A percentile compares a stretch with the other conserved stretches of the same genome.
These are phyloP conservation scores for Cucumis hystrix DNA, from an alignment of 306 rosid genomes.

Conservation along the genomic window DNA sequence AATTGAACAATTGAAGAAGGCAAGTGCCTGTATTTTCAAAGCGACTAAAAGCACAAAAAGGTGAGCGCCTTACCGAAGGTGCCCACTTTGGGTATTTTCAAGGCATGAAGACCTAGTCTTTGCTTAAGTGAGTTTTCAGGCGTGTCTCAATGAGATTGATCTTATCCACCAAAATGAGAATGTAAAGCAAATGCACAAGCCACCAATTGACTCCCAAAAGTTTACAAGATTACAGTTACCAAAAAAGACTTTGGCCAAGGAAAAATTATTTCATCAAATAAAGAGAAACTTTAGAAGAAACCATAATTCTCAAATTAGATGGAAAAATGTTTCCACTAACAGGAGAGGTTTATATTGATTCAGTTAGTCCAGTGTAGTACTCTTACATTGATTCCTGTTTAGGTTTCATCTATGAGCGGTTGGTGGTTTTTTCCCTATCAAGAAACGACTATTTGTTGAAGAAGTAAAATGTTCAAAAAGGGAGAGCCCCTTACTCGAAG, in stretches of 20 bases:
- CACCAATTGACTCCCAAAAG: not conserved
- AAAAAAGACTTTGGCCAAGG: not conserved
- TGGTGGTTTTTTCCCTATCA: not conserved
- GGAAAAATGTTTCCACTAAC: not conserved
- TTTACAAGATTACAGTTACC: not conserved
- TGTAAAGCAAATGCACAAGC: not conserved
- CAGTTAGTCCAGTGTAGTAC: not conserved
- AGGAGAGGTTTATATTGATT: not conserved
- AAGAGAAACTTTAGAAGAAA: not conserved
- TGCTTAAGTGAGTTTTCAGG: too few species aligned
- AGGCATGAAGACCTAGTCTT: too few species aligned
- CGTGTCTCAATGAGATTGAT: too few species aligned
- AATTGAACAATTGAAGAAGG: too few species aligned
- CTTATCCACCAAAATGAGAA: not conserved
- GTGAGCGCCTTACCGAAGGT: too few species aligned
- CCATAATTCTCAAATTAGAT: not conserved
- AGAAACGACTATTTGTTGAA: not conserved
- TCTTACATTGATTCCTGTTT: not conserved
- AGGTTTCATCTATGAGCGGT: not conserved
- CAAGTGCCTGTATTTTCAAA: too few species aligned
- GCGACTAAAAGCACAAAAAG: too few species aligned
- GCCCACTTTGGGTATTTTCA: too few species aligned
- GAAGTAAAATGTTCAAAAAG: not conserved
- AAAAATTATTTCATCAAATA: not conserved
- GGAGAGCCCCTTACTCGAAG: not conserved